Conservation (phyloP, 441 rosid species). For the Isatis lusitanica region DNA sequence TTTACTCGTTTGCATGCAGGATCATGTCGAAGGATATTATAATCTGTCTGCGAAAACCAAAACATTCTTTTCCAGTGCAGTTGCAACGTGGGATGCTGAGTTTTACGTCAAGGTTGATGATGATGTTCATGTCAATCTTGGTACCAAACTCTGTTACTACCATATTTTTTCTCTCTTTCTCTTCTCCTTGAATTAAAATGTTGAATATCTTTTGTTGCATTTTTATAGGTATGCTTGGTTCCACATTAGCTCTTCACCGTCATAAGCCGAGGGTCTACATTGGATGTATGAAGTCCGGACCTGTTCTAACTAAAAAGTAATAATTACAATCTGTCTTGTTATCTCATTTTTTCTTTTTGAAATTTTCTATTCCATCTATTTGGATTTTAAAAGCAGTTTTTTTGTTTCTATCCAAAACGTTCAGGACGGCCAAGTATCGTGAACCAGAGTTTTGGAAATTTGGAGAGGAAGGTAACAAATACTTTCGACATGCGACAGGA, state of each 20-base stretch:
- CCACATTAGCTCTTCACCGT: constrained; percentile 81
- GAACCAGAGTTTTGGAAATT: constrained; percentile 99
- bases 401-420: background rate
- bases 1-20: constrained; percentile 49
- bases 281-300: constrained; percentile 98
- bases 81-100: constrained; percentile 92
- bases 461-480: constrained; percentile 92
- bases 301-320: constrained; percentile 89
- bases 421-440: constrained; percentile 78
- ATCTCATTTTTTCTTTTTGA: background rate
- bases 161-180: background rate
- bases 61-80: constrained; percentile 82
- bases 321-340: background rate
- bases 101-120: constrained; percentile 93
- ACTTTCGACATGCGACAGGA: constrained; percentile 93
- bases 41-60: constrained; percentile 93
- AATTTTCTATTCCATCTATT: background rate
- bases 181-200: background rate
- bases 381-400: background rate
- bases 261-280: constrained; percentile 83
- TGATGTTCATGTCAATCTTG: constrained; percentile 95
- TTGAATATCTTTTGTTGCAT: constrained; percentile 3
- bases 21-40: constrained; percentile 93
- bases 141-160: constrained; percentile 37
- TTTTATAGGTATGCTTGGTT: constrained; percentile 63